phyloP scores from a whole-genome alignment of 495 filamentous ascomycete genomes.

The Neurospora sp. region DNA sequence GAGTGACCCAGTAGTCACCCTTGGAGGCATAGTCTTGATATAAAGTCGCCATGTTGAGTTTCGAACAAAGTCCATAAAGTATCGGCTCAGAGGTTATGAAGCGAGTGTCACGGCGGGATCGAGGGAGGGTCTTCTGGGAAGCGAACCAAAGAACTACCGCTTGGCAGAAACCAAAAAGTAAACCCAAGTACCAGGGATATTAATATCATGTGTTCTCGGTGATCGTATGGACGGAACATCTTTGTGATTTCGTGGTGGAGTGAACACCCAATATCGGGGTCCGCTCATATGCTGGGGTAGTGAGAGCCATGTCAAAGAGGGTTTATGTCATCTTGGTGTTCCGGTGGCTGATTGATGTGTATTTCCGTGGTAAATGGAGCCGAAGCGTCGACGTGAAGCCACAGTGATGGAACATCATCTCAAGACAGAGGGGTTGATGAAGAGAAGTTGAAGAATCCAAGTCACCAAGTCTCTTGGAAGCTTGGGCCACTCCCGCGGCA shows the following conservation, averaged over 20 bases:
- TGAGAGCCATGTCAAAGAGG: not conserved
- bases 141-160: not conserved
- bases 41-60: not conserved
- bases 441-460: not conserved
- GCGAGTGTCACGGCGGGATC: not conserved
- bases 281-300: not conserved
- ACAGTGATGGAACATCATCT: not conserved
- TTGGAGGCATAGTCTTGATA: not conserved
- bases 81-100: not conserved
- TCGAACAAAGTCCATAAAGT: not conserved
- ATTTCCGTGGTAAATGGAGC: not conserved
- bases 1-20: not conserved
- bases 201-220: not conserved
- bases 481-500: not conserved
- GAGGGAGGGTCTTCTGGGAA: not conserved
- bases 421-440: not conserved
- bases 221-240: not conserved
- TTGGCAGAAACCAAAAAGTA: not conserved
- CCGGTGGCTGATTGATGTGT: not conserved
- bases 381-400: not conserved
- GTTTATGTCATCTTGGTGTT: not conserved
- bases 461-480: not conserved
- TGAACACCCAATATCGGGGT: not conserved
- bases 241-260: not conserved
- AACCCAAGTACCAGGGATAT: not conserved